Evolutionary conservation across 139 green algal species (phyloP).

Genomic region (Tetradesmus obliquus): DNA sequence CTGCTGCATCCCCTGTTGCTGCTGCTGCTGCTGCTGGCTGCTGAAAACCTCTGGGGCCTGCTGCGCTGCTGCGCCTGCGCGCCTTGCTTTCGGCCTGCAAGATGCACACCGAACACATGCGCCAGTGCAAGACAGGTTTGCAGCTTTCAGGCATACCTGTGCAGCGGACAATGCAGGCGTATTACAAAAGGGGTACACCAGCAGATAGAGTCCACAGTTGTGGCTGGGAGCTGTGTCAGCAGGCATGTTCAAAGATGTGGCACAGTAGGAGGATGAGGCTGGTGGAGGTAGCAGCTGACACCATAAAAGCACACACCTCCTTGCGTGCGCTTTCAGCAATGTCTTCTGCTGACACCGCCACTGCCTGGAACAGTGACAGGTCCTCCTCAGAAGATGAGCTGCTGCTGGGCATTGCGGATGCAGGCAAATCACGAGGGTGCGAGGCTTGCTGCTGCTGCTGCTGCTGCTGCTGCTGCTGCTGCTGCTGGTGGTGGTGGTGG

Average conservation of each 20-base stretch:
- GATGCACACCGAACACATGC: neutral
- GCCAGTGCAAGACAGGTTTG: no score
- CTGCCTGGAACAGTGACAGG: conserved; percentile 1
- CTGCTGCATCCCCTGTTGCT: neutral
- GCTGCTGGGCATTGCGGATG: neutral
- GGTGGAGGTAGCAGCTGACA: neutral
- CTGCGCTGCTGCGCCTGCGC: neutral
- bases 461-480: neutral
- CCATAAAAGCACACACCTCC: neutral
- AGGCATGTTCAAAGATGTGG: neutral
- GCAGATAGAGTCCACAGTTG: no score
- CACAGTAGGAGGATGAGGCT: neutral
- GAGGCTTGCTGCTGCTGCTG: neutral
- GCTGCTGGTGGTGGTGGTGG: neutral
- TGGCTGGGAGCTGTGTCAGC: neutral
- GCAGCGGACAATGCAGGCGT: no score
- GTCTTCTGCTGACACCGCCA: conserved; percentile 21
- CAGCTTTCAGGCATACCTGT: no score
- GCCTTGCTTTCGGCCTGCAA: neutral
- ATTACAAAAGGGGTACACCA: no score
- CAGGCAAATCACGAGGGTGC: neutral
- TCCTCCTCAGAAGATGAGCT: conserved; percentile 12
- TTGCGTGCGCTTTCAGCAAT: conserved; percentile 4
- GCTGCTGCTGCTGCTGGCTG: neutral
- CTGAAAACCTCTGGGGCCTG: neutral